Percentiles rank a stretch among this genome's conserved stretches.
Evolutionary conservation across 371 early-diverging fungal genomes (phyloP).

Genomic region (Syncephalastrum contaminatum): DNA sequence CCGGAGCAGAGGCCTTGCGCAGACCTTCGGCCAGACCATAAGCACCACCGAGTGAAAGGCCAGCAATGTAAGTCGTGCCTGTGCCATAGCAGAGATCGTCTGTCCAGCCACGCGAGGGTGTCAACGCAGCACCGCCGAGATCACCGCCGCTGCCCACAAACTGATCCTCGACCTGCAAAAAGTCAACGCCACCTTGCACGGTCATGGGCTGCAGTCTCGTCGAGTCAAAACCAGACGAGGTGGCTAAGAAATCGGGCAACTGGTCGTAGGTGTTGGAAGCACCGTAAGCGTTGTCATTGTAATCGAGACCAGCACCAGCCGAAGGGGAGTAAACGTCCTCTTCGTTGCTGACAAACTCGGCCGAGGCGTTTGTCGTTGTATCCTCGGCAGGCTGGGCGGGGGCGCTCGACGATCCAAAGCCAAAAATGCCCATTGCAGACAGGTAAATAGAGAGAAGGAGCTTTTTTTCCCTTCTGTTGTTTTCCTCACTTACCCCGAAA

Average conservation of each 20-base stretch:
- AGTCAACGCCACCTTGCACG: slow-evolving; percentile 60
- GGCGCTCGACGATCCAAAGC: slow-evolving; percentile 23
- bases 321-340: slow-evolving; percentile 38
- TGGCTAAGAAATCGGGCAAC: slow-evolving; percentile 56
- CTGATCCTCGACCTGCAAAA: slow-evolving; percentile 56
- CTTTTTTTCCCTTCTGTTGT: too few relatives aligned
- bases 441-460: too few relatives aligned
- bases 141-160: slow-evolving; percentile 23
- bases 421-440: slow-evolving; percentile 23
- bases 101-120: slow-evolving; percentile 79
- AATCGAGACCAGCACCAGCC: slow-evolving; percentile 9
- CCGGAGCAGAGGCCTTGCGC: slow-evolving; percentile 51
- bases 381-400: slow-evolving; percentile 1
- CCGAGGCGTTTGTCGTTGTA: slow-evolving; percentile 3
- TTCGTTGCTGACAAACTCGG: slow-evolving; percentile 6
- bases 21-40: slow-evolving; percentile 82
- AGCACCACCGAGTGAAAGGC: slow-evolving; percentile 77
- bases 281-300: slow-evolving; percentile 8
- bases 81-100: slow-evolving; percentile 90
- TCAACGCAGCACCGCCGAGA: slow-evolving; percentile 39
- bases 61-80: slow-evolving; percentile 77
- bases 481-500: too few relatives aligned
- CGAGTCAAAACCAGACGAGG: slow-evolving; percentile 44
- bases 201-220: slow-evolving; percentile 59
- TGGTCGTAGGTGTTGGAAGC: slow-evolving; percentile 44